Percentiles rank a stretch among this genome's conserved stretches.
Evolutionary conservation across 176 grass and related monocot genomes (phyloP).

Genomic region (Aegilops longissima): DNA sequence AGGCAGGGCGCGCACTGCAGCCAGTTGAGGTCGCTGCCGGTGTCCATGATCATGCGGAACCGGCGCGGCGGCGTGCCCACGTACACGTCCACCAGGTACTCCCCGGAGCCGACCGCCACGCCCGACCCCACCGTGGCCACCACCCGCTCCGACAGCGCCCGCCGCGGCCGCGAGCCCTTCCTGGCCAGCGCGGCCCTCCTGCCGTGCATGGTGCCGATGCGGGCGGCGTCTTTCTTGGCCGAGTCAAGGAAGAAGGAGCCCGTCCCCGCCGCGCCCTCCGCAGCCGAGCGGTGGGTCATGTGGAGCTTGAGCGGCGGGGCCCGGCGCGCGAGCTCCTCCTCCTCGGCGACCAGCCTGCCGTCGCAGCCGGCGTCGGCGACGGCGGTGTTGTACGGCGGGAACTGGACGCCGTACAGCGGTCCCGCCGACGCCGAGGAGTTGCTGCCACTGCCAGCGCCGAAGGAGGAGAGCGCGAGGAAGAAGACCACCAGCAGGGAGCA

Average conservation of each 20-base stretch:
- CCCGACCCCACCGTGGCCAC: constrained; percentile 85
- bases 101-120: constrained; percentile 68
- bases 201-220: constrained; percentile 57
- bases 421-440: constrained; percentile 4
- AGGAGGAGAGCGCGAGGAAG: constrained; percentile 1
- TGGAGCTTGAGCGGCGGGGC: constrained; percentile 58
- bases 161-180: constrained; percentile 22
- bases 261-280: constrained; percentile 20
- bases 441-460: background rate
- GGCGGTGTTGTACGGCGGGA: constrained; percentile 59
- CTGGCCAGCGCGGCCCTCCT: constrained; percentile 6
- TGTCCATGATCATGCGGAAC: constrained; percentile 94
- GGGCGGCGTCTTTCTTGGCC: constrained; percentile 42
- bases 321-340: background rate
- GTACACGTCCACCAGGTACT: constrained; percentile 92
- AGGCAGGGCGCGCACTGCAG: background rate
- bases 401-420: constrained; percentile 59
- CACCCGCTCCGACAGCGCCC: constrained; percentile 55
- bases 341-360: constrained; percentile 37
- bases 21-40: constrained; percentile 89
- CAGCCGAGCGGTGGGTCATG: constrained; percentile 38
- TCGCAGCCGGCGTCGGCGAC: constrained; percentile 47
- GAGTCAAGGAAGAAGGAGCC: constrained; percentile 39
- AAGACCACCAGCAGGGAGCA: background rate
- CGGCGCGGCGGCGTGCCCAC: constrained; percentile 80